Base-by-base conservation (phyloP, 345 rosid species). In the Arabidopsis suecica region DNA sequence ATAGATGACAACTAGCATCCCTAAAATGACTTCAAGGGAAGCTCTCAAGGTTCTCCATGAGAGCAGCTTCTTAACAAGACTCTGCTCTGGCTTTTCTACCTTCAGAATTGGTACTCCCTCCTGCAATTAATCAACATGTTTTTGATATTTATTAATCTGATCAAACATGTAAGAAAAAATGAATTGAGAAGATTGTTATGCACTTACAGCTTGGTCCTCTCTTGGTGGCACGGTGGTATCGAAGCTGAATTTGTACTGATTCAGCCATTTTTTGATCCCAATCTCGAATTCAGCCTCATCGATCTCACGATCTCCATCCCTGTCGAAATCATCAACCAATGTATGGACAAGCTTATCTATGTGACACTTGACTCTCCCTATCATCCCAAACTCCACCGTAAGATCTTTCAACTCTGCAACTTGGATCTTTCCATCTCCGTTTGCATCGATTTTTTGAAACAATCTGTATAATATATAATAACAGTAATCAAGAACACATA, bases 401-500 rank as follows among this genome's bases (percentile, higher is more conserved):
- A 70, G 16, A 30, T 76, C 58, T 54, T 55, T 62, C 2, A 76
- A 59, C 71, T 76, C 75, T 5, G 60, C 25, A 37, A 76, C 50
- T 40, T 76, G 75, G 33, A 76, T 76, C 66, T 62, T 69, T 37
- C 80, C 75, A 4, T 76, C 75, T 44, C 36, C 36, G 61, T 76
- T 77, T 37, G 20, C 71, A 76, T 76, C 80, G 11, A 76, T 5
- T 63, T 45, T 76, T 2, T 69, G 20, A 16, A 76, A 76, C 71
- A 76, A 62, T 11, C 80, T 28, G 32, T 28, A 28, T 28, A 3
- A 28, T 28, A 3, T 3, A 28, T 28, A 28, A 28, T 28, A 28
- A 28, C 32, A 28, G 32, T 28, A 28, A 28, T 3, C 4, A 28
- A 16, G 18, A 16, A 16, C 18, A 16, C 18, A 16, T 16, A 16